Percentiles rank a stretch among this genome's conserved stretches.
phyloP scores from a whole-genome alignment of 768 basidiomycete genomes.

The Macrolepiota albuminosa region DNA sequence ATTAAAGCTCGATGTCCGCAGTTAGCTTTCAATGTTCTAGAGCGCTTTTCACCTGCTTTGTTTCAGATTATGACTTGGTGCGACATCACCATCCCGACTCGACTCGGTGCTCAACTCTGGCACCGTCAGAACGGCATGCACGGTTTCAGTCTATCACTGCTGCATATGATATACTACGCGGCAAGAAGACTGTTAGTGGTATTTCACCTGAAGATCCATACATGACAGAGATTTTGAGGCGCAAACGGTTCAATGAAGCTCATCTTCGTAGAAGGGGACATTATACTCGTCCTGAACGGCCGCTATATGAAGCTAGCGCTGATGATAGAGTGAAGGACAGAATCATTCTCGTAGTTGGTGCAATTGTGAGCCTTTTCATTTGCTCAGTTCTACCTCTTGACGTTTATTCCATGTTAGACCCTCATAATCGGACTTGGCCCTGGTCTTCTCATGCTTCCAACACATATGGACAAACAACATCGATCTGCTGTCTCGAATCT shows the following conservation, averaged over 20 bases:
- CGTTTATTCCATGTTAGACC: conserved; percentile 25
- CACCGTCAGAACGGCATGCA: conserved; percentile 43
- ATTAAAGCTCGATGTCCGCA: conserved; percentile 67
- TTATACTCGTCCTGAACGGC: conserved; percentile 12
- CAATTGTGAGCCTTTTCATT: conserved; percentile 34
- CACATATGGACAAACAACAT: conserved; percentile 40
- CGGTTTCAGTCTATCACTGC: conserved; percentile 62
- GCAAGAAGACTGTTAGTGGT: conserved; percentile 21
- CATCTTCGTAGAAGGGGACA: conserved; percentile 21
- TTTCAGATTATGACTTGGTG: conserved; percentile 55
- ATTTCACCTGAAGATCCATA: conserved; percentile 34
- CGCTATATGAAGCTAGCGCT: conserved; percentile 26
- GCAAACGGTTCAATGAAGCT: conserved; percentile 38
- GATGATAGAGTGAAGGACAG: conserved; percentile 50
- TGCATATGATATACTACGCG: conserved; percentile 58
- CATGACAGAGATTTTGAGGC: conserved; percentile 45
- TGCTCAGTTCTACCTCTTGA: background rate
- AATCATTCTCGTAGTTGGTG: conserved; percentile 41
- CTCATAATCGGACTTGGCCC: conserved; percentile 43
- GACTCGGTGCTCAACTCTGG: conserved; percentile 32
- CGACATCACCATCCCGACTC: conserved; percentile 69
- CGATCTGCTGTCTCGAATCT: conserved; percentile 52
- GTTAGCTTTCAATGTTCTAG: background rate
- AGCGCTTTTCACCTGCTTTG: background rate
- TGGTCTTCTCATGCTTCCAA: conserved; percentile 30